These are phyloP conservation scores for Albizia julibrissin DNA, from an alignment of 306 rosid species.

Conservation along the genomic window DNA sequence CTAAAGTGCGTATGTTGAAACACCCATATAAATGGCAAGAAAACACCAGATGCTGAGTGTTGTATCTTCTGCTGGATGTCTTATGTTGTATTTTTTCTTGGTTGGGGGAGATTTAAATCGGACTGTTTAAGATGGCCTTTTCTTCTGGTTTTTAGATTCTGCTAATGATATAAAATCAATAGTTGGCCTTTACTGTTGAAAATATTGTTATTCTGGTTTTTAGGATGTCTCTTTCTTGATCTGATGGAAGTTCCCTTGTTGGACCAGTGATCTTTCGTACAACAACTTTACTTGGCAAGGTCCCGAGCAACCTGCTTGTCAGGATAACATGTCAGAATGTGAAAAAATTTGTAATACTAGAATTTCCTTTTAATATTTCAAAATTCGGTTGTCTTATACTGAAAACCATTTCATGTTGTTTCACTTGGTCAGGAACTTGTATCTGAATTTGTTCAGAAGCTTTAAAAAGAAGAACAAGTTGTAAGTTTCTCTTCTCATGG, in stretches of 20 bases:
- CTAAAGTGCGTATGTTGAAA: neutral
- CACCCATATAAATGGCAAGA: too few species aligned
- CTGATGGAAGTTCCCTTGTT: slow-evolving; percentile 33
- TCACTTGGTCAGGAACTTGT: slow-evolving; percentile 51
- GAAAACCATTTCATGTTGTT: slow-evolving; percentile 30
- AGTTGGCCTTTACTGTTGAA: neutral
- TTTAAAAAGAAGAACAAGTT: slow-evolving; percentile 38
- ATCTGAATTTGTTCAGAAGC: slow-evolving; percentile 69
- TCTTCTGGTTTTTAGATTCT: neutral
- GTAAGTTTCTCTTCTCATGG: slow-evolving; percentile 50
- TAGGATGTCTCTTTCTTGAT: slow-evolving; percentile 17
- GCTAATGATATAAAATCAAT: slow-evolving; percentile 6
- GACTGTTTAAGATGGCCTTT: neutral
- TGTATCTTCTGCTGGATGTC: neutral
- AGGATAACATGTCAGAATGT: slow-evolving; percentile 48
- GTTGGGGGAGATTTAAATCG: neutral
- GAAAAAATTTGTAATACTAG: neutral
- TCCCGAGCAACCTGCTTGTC: slow-evolving; percentile 61
- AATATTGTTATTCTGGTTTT: slow-evolving; percentile 1
- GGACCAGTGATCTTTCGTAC: slow-evolving; percentile 78
- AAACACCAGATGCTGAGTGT: neutral
- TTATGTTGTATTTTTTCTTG: neutral
- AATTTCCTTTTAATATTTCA: neutral
- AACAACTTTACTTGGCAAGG: slow-evolving; percentile 77
- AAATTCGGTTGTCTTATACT: neutral